A percentile compares a stretch with the other conserved stretches of the same genome.
Evolutionary conservation across 768 basidiomycete genomes (phyloP).

Genomic region (Melanogaster broomeanus): DNA sequence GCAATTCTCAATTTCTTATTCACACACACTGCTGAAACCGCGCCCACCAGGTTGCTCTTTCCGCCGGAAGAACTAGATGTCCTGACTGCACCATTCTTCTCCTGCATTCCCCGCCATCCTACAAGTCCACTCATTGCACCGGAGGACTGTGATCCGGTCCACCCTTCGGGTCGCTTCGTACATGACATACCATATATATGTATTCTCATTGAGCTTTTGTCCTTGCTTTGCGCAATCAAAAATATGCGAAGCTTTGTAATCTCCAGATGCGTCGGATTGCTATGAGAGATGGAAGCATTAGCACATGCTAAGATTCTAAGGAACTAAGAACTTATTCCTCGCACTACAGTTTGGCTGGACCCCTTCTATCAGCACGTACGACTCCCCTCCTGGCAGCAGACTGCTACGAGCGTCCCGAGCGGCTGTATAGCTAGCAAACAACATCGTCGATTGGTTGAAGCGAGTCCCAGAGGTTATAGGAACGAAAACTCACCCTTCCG

Average conservation of each 20-base stretch:
- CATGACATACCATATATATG: slow-evolving; percentile 6
- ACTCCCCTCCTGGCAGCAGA: slow-evolving; percentile 82
- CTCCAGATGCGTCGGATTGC: not conserved
- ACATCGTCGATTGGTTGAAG: not conserved
- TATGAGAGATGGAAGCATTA: not conserved
- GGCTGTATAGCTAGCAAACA: slow-evolving; percentile 62
- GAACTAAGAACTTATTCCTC: no score
- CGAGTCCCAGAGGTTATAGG: not conserved
- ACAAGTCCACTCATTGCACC: not conserved
- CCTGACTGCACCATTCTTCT: not conserved
- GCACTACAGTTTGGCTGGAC: slow-evolving; percentile 41
- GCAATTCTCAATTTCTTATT: slow-evolving; percentile 27
- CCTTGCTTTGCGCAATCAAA: not conserved
- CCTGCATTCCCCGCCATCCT: slow-evolving; percentile 1
- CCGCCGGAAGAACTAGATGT: slow-evolving; percentile 86
- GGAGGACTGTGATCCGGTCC: slow-evolving; percentile 8
- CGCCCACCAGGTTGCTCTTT: slow-evolving; percentile 81
- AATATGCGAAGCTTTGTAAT: not conserved
- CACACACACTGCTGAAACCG: slow-evolving; percentile 9
- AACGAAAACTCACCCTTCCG: slow-evolving; percentile 56
- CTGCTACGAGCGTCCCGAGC: slow-evolving; percentile 68
- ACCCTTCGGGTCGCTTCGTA: slow-evolving; percentile 3
- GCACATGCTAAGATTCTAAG: no score
- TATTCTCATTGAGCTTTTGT: slow-evolving; percentile 11
- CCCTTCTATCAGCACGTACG: slow-evolving; percentile 57